Percentiles rank a stretch among this genome's conserved stretches.
Conservation (phyloP, 2,329 filamentous ascomycete genomes). For the Trichoderma aggressivum region DNA sequence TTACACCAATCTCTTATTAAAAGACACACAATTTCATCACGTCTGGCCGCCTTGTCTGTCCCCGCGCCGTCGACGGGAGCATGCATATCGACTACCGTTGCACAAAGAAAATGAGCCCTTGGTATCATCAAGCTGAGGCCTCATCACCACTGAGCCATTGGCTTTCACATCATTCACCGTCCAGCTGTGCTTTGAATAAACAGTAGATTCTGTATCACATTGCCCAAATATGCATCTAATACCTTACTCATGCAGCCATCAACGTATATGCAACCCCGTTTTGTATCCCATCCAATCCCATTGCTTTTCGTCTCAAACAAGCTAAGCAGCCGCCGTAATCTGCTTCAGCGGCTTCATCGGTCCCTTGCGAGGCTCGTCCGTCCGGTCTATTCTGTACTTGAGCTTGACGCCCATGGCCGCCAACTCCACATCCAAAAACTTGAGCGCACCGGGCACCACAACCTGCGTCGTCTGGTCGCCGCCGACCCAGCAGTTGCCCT, state of each 20-base stretch:
- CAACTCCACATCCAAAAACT: conserved; percentile 90
- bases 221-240: conserved; percentile 13
- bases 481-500: conserved; percentile 78
- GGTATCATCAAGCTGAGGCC: neutral
- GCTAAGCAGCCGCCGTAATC: conserved; percentile 10
- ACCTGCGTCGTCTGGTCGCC: conserved; percentile 89
- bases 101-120: neutral
- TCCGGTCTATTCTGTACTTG: conserved; percentile 68
- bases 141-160: neutral
- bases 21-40: neutral
- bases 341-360: conserved; percentile 41
- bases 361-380: conserved; percentile 61
- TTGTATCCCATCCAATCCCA: neutral
- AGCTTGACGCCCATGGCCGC: conserved; percentile 95
- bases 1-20: neutral
- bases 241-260: neutral
- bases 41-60: neutral
- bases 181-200: neutral
- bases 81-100: neutral
- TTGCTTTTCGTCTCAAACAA: neutral
- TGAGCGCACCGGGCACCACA: conserved; percentile 87
- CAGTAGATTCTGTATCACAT: neutral
- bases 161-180: neutral
- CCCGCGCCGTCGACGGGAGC: neutral
- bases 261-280: conserved; percentile 15